Evolutionary conservation across 2,329 filamentous ascomycete genomes (phyloP), one percentile per base, ranked within the genome.

Genomic region (Zasmidium cellare): DNA sequence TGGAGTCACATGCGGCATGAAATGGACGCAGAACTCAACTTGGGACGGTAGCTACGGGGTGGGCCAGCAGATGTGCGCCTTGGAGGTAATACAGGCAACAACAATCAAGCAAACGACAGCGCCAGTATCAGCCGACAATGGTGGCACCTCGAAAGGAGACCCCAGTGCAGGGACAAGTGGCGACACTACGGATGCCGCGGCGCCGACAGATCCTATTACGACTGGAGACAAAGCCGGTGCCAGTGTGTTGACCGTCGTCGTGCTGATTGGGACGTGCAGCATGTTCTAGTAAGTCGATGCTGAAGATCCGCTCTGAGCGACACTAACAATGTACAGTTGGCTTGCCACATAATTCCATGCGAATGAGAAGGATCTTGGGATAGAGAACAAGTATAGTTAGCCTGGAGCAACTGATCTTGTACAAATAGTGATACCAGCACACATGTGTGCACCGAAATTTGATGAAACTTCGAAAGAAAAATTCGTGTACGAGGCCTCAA

Each of bases 181-280:
- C 53, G 64, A 65, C 44, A 56, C 66, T 22, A 65, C 72, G 14
- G 67, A 66, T 35, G 65, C 58, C 16, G 67, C 58, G 3, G 53
- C 46, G 38, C 69, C 72, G 7, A 70, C 69, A 56, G 61, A 71
- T 28, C 60, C 74, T 1, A 79, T 87, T 31, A 84, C 83, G 2
- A 79, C 79, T 1, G 85, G 80, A 7, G 89, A 92, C 68, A 84
- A 79, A 61, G 87, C 84, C 6, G 90, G 88, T 11, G 89, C 89
- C 87, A 22, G 79, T 11, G 66, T 70, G 11, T 55, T 70, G 51
- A 70, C 67, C 35, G 61, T 53, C 28, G 12, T 70, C 24, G 47
- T 62, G 41, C 47, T 63, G 44, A 23, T 63, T 24, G 25, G 56
- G 20, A 66, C 59, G 35, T 9, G 7, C 3, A 41, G 35, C n/a